Percentiles rank a stretch among this genome's conserved stretches.
phyloP scores from a whole-genome alignment of 176 grass and related monocot species.

The Musa schizocarpa region DNA sequence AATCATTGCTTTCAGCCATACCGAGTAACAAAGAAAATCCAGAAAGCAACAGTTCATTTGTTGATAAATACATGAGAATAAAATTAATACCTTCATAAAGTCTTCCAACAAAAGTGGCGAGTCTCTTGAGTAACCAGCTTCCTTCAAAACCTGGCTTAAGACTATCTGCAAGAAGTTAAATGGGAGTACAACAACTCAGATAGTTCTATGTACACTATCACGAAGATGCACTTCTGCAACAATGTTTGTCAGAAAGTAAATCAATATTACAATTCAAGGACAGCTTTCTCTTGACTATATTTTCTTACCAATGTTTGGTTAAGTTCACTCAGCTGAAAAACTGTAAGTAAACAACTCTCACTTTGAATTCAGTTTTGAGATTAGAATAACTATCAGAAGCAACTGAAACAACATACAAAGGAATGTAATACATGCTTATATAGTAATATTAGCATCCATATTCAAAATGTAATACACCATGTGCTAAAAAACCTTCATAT shows the following conservation, averaged over 20 bases:
- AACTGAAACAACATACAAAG: not conserved
- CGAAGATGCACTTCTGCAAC: not conserved
- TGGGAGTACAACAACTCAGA: not conserved
- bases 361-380: not conserved
- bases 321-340: not conserved
- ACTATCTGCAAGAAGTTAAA: slow-evolving; percentile 44
- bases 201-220: not conserved
- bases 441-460: not conserved
- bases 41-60: not conserved
- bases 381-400: not conserved
- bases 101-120: slow-evolving; percentile 49
- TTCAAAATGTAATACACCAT: not conserved
- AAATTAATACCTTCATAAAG: slow-evolving; percentile 46
- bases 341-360: not conserved
- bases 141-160: slow-evolving; percentile 50
- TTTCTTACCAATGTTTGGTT: not conserved
- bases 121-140: slow-evolving; percentile 62
- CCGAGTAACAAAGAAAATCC: no score
- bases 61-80: not conserved
- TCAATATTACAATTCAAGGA: not conserved
- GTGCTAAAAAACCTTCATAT: no score
- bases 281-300: no score
- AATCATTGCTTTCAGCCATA: no score
- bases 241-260: not conserved
- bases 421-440: not conserved